phyloP scores from a whole-genome alignment of 441 rosid species.

The Corymbia citriodora region DNA sequence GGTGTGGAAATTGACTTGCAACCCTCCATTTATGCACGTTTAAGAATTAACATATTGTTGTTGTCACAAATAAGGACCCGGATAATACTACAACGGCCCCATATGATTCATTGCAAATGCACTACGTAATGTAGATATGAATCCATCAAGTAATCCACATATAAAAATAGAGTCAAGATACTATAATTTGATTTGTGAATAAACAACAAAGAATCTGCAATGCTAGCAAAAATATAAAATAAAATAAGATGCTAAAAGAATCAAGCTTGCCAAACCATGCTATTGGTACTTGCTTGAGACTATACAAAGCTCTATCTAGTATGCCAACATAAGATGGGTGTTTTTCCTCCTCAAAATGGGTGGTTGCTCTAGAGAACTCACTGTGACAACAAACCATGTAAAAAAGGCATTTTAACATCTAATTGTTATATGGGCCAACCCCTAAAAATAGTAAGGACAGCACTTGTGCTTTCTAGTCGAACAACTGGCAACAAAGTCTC shows the following conservation, averaged over 20 bases:
- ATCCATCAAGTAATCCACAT: background rate
- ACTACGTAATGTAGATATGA: background rate
- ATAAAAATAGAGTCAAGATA: background rate
- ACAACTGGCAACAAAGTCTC: background rate
- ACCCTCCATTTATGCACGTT: background rate
- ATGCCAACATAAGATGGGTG: background rate
- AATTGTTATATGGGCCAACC: background rate
- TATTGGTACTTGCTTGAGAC: background rate
- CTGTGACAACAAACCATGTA: background rate
- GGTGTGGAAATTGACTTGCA: background rate
- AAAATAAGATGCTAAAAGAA: background rate
- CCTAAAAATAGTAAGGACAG: background rate
- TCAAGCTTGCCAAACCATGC: background rate
- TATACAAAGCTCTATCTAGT: background rate
- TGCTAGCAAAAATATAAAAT: background rate
- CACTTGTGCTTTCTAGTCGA: background rate
- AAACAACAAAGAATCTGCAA: accelerated
- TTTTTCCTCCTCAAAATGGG: background rate
- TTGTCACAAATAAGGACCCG: background rate
- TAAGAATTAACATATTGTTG: background rate
- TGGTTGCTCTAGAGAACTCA: background rate
- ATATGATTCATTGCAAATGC: background rate
- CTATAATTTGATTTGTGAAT: background rate
- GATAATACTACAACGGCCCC: background rate
- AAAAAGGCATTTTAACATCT: background rate